Percentiles rank a stretch among this genome's conserved stretches.
phyloP scores from a whole-genome alignment of 2,329 filamentous ascomycete species.

The Botryotinia globosa region DNA sequence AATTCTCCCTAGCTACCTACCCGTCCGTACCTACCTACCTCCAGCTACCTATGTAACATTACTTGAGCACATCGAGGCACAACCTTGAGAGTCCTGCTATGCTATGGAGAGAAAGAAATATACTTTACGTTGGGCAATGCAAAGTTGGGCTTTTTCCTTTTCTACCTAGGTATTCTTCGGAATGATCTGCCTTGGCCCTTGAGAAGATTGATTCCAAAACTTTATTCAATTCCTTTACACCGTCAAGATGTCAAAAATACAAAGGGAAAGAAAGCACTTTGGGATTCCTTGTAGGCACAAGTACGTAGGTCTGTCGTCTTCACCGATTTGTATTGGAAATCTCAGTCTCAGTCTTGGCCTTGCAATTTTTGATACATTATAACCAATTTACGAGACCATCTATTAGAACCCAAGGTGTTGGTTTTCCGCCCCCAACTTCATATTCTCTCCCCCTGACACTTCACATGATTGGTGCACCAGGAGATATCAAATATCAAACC shows the following conservation, averaged over 20 bases:
- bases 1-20: background rate
- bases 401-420: slow-evolving; percentile 4
- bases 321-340: background rate
- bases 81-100: slow-evolving; percentile 12
- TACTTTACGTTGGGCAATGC: background rate
- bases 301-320: background rate
- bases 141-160: background rate
- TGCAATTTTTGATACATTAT: background rate
- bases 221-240: background rate
- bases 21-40: too few species aligned
- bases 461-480: background rate
- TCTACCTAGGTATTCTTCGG: background rate
- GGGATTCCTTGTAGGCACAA: background rate
- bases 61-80: slow-evolving; percentile 9
- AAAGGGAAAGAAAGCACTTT: background rate
- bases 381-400: slow-evolving; percentile 9
- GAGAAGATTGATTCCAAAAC: slow-evolving; percentile 10
- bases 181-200: slow-evolving; percentile 12
- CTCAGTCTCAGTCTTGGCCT: background rate
- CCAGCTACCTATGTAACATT: background rate
- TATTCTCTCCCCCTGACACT: background rate
- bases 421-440: slow-evolving; percentile 3
- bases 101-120: background rate
- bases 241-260: background rate
- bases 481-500: background rate